Conservation (phyloP, 2,329 filamentous ascomycete species). For the Lachnellula hyalina region DNA sequence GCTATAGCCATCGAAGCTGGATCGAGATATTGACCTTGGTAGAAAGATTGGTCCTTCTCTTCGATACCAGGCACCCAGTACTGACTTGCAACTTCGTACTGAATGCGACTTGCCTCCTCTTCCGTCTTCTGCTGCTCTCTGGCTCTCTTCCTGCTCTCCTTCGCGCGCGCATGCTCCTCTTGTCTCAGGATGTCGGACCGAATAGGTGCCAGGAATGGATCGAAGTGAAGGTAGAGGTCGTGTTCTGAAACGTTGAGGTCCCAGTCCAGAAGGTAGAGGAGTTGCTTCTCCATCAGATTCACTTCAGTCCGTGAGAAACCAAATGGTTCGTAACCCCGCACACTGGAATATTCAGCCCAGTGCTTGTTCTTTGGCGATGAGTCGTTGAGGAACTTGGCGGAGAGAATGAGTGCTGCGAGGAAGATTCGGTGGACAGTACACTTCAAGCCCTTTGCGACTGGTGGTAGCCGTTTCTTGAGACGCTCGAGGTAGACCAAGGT, state of each 20-base stretch:
- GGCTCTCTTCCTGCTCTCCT: conserved; percentile 19
- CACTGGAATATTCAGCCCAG: conserved; percentile 89
- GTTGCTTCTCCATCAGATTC: conserved; percentile 98
- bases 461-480: conserved; percentile 78
- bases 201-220: conserved; percentile 83
- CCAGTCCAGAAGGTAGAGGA: conserved; percentile 92
- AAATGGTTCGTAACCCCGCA: conserved; percentile 62
- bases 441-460: conserved; percentile 90
- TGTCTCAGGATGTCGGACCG: conserved; percentile 47
- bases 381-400: conserved; percentile 98
- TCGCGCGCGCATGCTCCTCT: conserved; percentile 21
- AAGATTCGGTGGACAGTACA: conserved; percentile 99
- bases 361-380: conserved; percentile 99
- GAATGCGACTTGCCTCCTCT: conserved; percentile 18
- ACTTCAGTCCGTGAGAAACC: conserved; percentile 94
- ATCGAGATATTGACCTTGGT: conserved; percentile 17
- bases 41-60: conserved; percentile 10
- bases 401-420: conserved; percentile 75
- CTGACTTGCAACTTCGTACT: conserved; percentile 21
- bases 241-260: conserved; percentile 80
- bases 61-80: conserved; percentile 23
- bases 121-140: conserved; percentile 18
- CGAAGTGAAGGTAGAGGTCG: conserved; percentile 81
- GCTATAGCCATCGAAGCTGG: conserved; percentile 7
- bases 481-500: conserved; percentile 89